A percentile compares a stretch with the other conserved stretches of the same genome.
Conservation (phyloP, 2,329 filamentous ascomycete species). For the Immersiporthe knoxdaviesiana region DNA sequence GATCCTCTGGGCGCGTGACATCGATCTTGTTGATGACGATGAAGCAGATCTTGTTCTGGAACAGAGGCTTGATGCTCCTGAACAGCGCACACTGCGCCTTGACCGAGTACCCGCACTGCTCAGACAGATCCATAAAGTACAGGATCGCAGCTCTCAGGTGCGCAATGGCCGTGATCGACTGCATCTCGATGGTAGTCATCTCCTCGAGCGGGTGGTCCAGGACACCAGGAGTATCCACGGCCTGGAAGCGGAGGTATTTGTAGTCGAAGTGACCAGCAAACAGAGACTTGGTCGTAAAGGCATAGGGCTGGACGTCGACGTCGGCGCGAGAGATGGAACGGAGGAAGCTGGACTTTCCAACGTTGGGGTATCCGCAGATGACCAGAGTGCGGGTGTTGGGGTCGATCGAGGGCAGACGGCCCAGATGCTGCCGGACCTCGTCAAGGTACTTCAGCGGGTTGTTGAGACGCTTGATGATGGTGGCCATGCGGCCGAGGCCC, state of each 20-base stretch:
- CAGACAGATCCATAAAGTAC: constrained; percentile 97
- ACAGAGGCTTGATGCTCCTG: constrained; percentile 94
- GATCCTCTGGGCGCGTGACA: constrained; percentile 81
- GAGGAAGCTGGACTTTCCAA: constrained; percentile 95
- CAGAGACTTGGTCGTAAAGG: constrained; percentile 96
- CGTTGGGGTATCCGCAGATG: constrained; percentile 97
- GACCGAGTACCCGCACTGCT: constrained; percentile 95
- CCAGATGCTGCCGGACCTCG: constrained; percentile 94
- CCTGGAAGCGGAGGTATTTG: constrained; percentile 84
- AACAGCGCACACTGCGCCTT: constrained; percentile 92
- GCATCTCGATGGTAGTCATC: constrained; percentile 99
- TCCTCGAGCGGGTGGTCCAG: constrained; percentile 96
- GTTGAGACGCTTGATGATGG: constrained; percentile 91
- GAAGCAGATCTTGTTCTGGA: constrained; percentile 96
- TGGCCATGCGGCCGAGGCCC: constrained; percentile 96
- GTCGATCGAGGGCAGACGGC: constrained; percentile 96
- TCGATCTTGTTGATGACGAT: constrained; percentile 99
- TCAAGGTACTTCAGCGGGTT: constrained; percentile 95
- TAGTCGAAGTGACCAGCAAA: constrained; percentile 99
- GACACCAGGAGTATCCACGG: constrained; percentile 93
- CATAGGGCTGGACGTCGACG: constrained; percentile 96
- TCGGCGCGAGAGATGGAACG: constrained; percentile 91
- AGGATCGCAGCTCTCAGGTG: constrained; percentile 93
- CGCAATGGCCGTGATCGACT: constrained; percentile 95
- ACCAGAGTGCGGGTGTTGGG: constrained; percentile 94